Percentiles rank a stretch among this genome's conserved stretches.
These are phyloP conservation scores for Aspergillus sp. DNA, from an alignment of 2,329 filamentous ascomycete species.

Conservation along the genomic window DNA sequence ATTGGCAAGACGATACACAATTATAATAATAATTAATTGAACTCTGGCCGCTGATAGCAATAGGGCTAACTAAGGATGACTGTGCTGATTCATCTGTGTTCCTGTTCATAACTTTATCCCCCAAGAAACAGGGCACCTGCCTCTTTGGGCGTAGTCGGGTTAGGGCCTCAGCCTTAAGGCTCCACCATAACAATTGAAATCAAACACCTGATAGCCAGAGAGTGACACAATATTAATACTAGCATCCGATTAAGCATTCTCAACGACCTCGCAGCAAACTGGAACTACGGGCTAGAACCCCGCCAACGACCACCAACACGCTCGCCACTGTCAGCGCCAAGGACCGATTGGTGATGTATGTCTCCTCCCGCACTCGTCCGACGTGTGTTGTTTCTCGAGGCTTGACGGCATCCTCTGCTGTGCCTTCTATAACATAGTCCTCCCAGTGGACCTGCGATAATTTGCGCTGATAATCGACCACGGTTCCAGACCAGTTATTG, in stretches of 20 bases:
- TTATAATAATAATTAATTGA: not conserved
- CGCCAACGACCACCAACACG: slow-evolving; percentile 5
- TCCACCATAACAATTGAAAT: not conserved
- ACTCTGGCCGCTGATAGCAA: not conserved
- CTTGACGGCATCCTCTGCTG: slow-evolving; percentile 22
- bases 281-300: slow-evolving; percentile 1
- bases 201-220: too few relatives aligned
- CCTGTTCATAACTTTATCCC: too few relatives aligned
- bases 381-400: slow-evolving; percentile 27
- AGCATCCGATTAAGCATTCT: not conserved
- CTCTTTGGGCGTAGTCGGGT: not conserved
- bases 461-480: slow-evolving; percentile 56
- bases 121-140: not conserved
- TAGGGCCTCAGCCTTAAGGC: not conserved
- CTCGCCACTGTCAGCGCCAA: slow-evolving; percentile 2
- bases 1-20: not conserved
- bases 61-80: not conserved
- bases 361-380: slow-evolving; percentile 25
- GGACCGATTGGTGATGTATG: slow-evolving; percentile 9
- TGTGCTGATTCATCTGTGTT: not conserved
- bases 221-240: too few relatives aligned
- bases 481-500: slow-evolving; percentile 58
- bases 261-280: slow-evolving; percentile 7
- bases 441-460: slow-evolving; percentile 31
- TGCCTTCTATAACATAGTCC: slow-evolving; percentile 30